Base-by-base conservation (phyloP, 148 eudicot species). In the Rhododendron molle region DNA sequence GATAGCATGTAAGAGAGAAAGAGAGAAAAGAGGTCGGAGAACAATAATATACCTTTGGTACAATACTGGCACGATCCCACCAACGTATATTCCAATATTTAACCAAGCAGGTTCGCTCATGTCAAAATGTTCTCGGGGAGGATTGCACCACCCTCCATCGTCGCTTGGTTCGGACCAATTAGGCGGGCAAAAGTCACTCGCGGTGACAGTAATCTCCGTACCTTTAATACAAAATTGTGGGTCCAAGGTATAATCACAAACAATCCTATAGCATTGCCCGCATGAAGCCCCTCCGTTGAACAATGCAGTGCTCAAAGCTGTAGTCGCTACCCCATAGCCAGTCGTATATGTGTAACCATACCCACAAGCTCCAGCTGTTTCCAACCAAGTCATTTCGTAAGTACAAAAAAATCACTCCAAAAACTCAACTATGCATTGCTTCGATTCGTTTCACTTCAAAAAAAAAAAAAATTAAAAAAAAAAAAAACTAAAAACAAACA, bases 31-130 rank as follows among this genome's bases (percentile, higher is more conserved):
- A 65, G 72, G 13, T 8, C 26, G 82, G 38, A 14, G 23, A 30
- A 72, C n/a, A 21, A 30, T 2, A 32, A 52, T 12, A 52, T 12
- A 96, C 99, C 99, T 95, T 89, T 93, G 91, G 86, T 86, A 96
- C 46, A 91, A 30, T n/a, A 96, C 97, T 15, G 99, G 99, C 49
- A 95, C 88, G 62, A 96, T 96, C 40, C 99, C 99, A 32, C 95
- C 99, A 11, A 88, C 88, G 82, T 93, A 96, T 78, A 96, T 92
- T 5, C 93, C 99, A 60, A 96, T 96, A 87, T 95, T 93, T 72
- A 95, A 96, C 98, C 98, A 96, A 78, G 99, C 98, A 2, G 99
- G 99, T 54, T 95, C 95, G 81, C 98, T 96, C 99, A 96, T 96
- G 88, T 96, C 99, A 52, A 96, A 96, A 86, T 96, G 99, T 67